Percentiles rank a stretch among this genome's conserved stretches.
phyloP scores from a whole-genome alignment of 2,329 filamentous ascomycete genomes.

The Aspergillus carbonarius region DNA sequence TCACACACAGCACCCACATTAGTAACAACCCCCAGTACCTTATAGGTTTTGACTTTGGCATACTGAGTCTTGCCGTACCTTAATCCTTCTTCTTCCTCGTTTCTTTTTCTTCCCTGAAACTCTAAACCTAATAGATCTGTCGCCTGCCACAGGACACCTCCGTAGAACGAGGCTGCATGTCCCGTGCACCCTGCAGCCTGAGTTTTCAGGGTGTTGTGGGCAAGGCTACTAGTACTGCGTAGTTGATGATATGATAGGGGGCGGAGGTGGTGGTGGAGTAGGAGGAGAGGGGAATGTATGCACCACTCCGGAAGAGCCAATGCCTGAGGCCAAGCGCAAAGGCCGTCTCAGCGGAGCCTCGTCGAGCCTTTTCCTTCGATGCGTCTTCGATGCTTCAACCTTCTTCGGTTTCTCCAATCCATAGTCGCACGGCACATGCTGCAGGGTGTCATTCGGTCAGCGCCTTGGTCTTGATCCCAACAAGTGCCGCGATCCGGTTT shows the following conservation, averaged over 20 bases:
- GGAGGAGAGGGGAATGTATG: background rate
- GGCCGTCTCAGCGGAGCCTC: slow-evolving; percentile 17
- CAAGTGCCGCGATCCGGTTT: slow-evolving; percentile 16
- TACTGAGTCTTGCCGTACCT: slow-evolving; percentile 5
- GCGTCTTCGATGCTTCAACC: slow-evolving; percentile 31
- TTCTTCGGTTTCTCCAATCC: slow-evolving; percentile 5
- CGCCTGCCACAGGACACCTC: background rate
- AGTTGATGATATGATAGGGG: background rate
- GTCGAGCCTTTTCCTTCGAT: slow-evolving; percentile 25
- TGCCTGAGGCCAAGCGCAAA: background rate
- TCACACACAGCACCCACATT: background rate
- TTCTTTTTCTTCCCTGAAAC: background rate
- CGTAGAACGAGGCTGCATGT: background rate
- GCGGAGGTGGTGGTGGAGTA: background rate
- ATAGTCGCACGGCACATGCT: slow-evolving; percentile 5
- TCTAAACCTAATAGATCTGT: background rate
- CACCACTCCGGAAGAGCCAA: background rate
- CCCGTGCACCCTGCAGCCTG: background rate
- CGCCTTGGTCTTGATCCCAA: slow-evolving; percentile 15
- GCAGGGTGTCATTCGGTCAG: slow-evolving; percentile 17
- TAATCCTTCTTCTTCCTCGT: slow-evolving; percentile 1
- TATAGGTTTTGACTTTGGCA: background rate
- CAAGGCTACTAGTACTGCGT: background rate
- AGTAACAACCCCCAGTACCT: background rate
- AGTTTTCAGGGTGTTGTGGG: background rate